Conservation (phyloP, 495 filamentous ascomycete species). For the Neurospora pannonica region DNA sequence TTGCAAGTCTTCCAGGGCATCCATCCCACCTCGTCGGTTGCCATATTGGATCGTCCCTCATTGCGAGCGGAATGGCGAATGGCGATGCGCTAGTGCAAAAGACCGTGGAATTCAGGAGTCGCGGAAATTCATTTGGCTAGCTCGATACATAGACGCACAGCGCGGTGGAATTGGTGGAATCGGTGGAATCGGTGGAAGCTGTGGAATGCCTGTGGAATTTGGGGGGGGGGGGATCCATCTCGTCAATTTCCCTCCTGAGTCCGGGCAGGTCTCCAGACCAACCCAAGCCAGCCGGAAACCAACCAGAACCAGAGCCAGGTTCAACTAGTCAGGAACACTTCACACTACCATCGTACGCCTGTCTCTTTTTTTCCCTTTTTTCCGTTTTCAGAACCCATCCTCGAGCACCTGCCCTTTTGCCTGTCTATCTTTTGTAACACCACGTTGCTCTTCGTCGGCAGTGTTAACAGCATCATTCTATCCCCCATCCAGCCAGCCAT, state of each 20-base stretch:
- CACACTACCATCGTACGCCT: conserved; percentile 1
- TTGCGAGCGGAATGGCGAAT: not conserved
- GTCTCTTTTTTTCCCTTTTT: not conserved
- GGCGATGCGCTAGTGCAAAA: not conserved
- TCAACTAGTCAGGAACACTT: not conserved
- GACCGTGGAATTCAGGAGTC: not conserved
- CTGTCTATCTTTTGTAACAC: not conserved
- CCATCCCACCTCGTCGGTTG: not conserved
- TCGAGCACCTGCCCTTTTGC: not conserved
- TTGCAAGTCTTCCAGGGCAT: not conserved
- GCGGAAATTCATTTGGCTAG: not conserved
- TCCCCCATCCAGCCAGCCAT: not conserved
- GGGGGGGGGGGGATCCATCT: not conserved
- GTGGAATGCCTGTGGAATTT: not conserved
- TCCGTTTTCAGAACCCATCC: not conserved
- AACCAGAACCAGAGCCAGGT: not conserved
- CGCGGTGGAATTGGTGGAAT: not conserved
- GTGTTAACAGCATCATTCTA: not conserved
- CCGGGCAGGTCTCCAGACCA: not conserved
- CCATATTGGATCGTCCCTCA: not conserved
- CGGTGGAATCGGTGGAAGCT: not conserved
- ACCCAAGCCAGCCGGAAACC: not conserved
- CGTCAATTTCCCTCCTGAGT: not conserved
- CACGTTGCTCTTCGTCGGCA: not conserved
- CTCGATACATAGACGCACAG: not conserved